Percentiles rank a stretch among this genome's conserved stretches.
These are phyloP conservation scores for Erodium texanum DNA, from an alignment of 441 rosid genomes.

Conservation along the genomic window DNA sequence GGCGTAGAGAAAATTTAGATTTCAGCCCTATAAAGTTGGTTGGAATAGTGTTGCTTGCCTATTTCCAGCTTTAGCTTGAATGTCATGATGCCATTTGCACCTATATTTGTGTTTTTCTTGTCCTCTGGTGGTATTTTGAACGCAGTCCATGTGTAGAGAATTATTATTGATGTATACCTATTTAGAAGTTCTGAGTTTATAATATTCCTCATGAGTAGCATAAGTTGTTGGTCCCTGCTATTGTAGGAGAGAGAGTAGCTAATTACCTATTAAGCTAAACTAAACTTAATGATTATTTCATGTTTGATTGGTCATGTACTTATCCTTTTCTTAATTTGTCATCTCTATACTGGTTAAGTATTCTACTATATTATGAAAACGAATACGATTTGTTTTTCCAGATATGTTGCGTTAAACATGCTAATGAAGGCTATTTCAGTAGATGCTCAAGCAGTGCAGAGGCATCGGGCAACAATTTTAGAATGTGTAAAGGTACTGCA, in stretches of 20 bases:
- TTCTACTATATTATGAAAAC: background rate
- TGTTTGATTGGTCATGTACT: no score
- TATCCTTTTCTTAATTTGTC: background rate
- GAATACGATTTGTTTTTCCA: constrained; percentile 23
- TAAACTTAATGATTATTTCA: background rate
- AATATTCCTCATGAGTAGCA: background rate
- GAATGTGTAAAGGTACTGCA: constrained; percentile 93
- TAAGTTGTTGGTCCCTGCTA: background rate
- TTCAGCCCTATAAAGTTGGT: background rate
- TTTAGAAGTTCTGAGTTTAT: background rate
- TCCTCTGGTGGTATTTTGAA: background rate
- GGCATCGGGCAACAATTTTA: constrained; percentile 91
- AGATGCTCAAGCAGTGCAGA: constrained; percentile 96
- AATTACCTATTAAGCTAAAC: background rate
- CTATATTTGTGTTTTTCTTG: background rate
- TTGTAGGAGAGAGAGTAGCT: background rate
- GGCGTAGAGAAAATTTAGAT: background rate
- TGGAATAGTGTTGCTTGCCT: background rate
- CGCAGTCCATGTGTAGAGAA: background rate
- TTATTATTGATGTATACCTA: background rate
- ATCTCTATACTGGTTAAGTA: background rate
- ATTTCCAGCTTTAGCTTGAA: background rate
- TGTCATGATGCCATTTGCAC: background rate
- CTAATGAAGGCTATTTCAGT: constrained; percentile 89
- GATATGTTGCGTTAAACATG: constrained; percentile 98